Evolutionary conservation across 2,329 filamentous ascomycete genomes (phyloP), one percentile per base, ranked within the genome.

Genomic region (Penicillium sp.): DNA sequence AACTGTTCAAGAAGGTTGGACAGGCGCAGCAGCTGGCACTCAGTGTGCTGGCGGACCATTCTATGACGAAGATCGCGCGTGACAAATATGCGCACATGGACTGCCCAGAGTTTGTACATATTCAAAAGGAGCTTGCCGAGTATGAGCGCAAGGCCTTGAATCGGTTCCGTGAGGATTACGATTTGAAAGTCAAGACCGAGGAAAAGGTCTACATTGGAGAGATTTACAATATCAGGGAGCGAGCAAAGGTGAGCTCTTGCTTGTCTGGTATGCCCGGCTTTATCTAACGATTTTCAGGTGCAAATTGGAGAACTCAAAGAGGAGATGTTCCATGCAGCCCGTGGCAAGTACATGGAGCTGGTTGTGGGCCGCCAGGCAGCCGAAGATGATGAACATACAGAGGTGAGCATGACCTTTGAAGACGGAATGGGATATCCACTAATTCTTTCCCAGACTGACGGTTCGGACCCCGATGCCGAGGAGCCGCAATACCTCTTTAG

Each of bases 31-130:
- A 65, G 40, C 52, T 71, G 24, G 66, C 71, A 10, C 57, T 74
- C 38, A 63, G 62, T 22, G 60, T 70, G 9, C 49, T 74, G 40
- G 69, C 70, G 4, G 62, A 59, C 11, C 65, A 69, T 22, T 66
- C 69, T 6, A 63, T 73, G 49, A 54, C 62, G 44, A 66, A 60
- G 36, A 56, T 74, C 32, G 58, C 66, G 22, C 66, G 64, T 24
- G 70, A 74, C 40, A 67, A 69, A 43, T 69, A 68, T 36, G 65
- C 63, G 9, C 70, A 74, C 52, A 64, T 62, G 40, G 61, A 67
- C 6, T 65, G 67, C 4, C 64, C 66, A 1, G 69, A 73, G 50
- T 71, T 65, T 43, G 55, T 67, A 4, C 61, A 67, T 43, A 54
- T 73, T 26, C 56, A 66, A 40, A 49, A 53, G 24, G 61, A 62